Evolutionary conservation across 495 filamentous ascomycete species (phyloP).

Genomic region (Talaromyces nanjingensis): DNA sequence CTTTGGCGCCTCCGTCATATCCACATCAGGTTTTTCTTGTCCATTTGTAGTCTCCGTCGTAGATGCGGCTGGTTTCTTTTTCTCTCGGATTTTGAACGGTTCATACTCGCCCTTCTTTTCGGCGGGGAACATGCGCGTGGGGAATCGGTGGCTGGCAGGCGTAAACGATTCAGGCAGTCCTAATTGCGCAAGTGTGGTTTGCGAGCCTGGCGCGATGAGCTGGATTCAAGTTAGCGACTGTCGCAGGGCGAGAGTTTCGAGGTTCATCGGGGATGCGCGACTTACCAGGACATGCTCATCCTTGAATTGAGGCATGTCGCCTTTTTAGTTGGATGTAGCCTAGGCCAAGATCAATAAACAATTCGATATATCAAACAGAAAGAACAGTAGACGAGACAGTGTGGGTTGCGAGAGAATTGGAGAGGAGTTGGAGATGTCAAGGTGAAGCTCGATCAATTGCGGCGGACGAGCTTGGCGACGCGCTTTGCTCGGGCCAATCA

Average conservation of each 20-base stretch:
- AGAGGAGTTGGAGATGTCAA: neutral
- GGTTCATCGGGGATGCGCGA: slow-evolving; percentile 6
- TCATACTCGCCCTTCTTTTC: slow-evolving; percentile 74
- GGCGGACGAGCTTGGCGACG: slow-evolving; percentile 2
- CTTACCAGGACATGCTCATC: slow-evolving; percentile 70
- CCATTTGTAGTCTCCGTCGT: slow-evolving; percentile 16
- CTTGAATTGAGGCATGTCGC: slow-evolving; percentile 63
- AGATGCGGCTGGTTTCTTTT: slow-evolving; percentile 47
- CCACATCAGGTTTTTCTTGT: slow-evolving; percentile 36
- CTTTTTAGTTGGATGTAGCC: slow-evolving; percentile 6
- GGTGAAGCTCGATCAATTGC: neutral
- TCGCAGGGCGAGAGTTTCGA: slow-evolving; percentile 6
- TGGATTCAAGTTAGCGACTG: slow-evolving; percentile 18
- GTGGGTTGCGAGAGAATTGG: neutral
- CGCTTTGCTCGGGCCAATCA: neutral
- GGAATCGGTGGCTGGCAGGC: slow-evolving; percentile 70
- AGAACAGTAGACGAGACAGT: neutral
- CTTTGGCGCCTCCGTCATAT: slow-evolving; percentile 32
- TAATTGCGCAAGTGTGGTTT: slow-evolving; percentile 87
- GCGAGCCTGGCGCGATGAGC: slow-evolving; percentile 92
- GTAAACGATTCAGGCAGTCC: slow-evolving; percentile 88
- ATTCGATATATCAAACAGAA: no score
- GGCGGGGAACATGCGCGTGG: slow-evolving; percentile 89
- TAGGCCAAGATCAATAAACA: slow-evolving; percentile 6
- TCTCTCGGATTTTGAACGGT: slow-evolving; percentile 71